phyloP scores from a whole-genome alignment of 108 stramenopile species.

The Nannochloropsis gaditana region DNA sequence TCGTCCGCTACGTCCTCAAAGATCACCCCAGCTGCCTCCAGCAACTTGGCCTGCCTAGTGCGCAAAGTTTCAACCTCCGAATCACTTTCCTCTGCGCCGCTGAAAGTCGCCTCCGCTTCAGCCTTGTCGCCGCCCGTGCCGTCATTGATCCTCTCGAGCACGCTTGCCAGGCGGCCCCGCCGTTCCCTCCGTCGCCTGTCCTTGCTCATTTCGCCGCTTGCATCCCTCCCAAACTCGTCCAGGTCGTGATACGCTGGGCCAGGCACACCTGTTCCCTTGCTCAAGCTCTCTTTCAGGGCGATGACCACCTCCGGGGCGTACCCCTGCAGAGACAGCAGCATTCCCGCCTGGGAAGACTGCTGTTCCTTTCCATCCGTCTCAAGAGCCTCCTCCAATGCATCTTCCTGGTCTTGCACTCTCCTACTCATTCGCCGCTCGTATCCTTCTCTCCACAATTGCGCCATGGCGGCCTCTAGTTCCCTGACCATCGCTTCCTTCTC shows the following conservation, averaged over 20 bases:
- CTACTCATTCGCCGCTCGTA: not conserved
- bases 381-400: not conserved
- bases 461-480: not conserved
- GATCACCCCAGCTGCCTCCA: not conserved
- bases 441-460: not conserved
- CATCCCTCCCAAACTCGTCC: not conserved
- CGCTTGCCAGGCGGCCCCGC: not conserved
- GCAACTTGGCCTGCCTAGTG: not conserved
- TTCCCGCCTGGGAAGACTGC: not conserved
- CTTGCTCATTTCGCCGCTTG: not conserved
- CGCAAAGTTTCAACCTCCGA: not conserved
- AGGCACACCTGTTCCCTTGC: not conserved
- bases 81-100: not conserved
- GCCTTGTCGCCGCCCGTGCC: not conserved
- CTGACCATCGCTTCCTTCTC: not conserved
- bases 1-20: constrained; percentile 8
- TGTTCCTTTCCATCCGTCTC: not conserved
- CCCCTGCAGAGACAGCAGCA: not conserved
- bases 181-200: not conserved
- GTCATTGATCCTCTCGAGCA: not conserved
- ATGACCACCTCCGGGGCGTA: not conserved
- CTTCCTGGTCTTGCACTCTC: constrained; percentile 7
- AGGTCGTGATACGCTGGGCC: not conserved
- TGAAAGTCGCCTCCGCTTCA: constrained; percentile 12
- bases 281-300: not conserved